Evolutionary conservation across 106 monocot species (phyloP).

Genomic region (Phalaenopsis aphrodite): DNA sequence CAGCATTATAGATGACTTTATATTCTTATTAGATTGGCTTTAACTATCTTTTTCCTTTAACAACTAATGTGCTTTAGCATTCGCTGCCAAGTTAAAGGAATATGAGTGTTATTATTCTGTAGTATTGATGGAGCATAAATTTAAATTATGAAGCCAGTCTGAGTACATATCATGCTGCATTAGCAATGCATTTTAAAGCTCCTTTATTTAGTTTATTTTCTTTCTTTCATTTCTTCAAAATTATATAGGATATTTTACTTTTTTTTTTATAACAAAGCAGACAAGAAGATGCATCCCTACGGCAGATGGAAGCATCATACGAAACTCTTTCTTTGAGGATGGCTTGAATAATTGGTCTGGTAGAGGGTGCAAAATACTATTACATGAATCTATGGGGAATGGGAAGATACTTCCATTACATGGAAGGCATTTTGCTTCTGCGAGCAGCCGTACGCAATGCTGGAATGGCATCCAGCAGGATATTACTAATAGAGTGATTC

Average conservation of each 20-base stretch:
- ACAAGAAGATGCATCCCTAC: not conserved
- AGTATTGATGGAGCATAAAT: too few relatives aligned
- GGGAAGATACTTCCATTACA: constrained; percentile 35
- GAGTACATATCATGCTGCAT: too few relatives aligned
- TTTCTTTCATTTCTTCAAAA: not conserved
- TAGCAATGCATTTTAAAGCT: too few relatives aligned
- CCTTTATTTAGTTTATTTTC: not conserved
- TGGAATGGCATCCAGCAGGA: constrained; percentile 77
- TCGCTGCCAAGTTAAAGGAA: too few relatives aligned
- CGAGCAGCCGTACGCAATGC: constrained; percentile 40
- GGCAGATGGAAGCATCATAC: constrained; percentile 39
- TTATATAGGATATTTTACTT: not conserved
- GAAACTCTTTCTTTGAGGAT: constrained; percentile 58
- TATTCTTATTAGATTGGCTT: too few relatives aligned
- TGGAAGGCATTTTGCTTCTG: constrained; percentile 53
- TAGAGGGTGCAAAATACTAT: constrained; percentile 63
- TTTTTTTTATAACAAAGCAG: not conserved
- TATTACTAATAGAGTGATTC: constrained; percentile 34
- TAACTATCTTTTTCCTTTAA: too few relatives aligned
- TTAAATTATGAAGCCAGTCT: too few relatives aligned
- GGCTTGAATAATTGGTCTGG: constrained; percentile 67
- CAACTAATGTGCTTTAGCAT: too few relatives aligned
- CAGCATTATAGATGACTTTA: too few relatives aligned
- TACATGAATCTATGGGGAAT: constrained; percentile 33
- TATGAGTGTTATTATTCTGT: too few relatives aligned